Base-by-base conservation (phyloP, 345 rosid genomes). In the Gynandropsis gynandra region DNA sequence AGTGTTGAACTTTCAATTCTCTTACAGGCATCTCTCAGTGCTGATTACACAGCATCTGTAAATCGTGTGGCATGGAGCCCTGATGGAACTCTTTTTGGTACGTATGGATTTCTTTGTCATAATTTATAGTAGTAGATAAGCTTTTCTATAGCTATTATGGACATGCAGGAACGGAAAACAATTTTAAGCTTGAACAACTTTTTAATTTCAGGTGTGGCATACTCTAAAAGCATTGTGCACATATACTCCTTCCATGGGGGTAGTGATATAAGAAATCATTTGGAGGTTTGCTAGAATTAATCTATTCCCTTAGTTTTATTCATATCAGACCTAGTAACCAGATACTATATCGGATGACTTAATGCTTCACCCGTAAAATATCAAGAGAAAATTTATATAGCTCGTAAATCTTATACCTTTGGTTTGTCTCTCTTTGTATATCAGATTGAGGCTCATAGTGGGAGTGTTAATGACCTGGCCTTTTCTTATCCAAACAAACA, bases 41-140 rank as follows among this genome's bases (percentile, higher is more conserved):
- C 85, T 70, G 98, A 92, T 63, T 89, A 92, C 41, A 75, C 59
- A 27, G 87, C 79, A 10, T 84, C 95, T 44, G 98, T 87, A 44
- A 92, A 85, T 70, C 93, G 98, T 62, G 90, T 92, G 61, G 80
- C 82, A 70, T 92, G 98, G 98, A 82, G 93, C 60, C 89, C 98
- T 9, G 96, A 92, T 44, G 98, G 98, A 50, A 68, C 83, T 54
- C 72, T 92, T 64, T 87, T 92, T 49, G 98, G 98, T 92, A 77
- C n/a, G n/a, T n/a, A n/a, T n/a, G 68, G 82, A 24, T 24, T 24
- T 24, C 29, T 2, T 5, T n/a, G n/a, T n/a, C n/a, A n/a, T n/a
- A n/a, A 24, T 24, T 24, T 24, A 24, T 2, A 24, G 5, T 24
- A 2, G 2, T 5, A 5, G 29, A 2, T 24, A 24, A 24, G 29